Conservation (phyloP, 2,329 filamentous ascomycete genomes). For the Fusarium incarnatum region DNA sequence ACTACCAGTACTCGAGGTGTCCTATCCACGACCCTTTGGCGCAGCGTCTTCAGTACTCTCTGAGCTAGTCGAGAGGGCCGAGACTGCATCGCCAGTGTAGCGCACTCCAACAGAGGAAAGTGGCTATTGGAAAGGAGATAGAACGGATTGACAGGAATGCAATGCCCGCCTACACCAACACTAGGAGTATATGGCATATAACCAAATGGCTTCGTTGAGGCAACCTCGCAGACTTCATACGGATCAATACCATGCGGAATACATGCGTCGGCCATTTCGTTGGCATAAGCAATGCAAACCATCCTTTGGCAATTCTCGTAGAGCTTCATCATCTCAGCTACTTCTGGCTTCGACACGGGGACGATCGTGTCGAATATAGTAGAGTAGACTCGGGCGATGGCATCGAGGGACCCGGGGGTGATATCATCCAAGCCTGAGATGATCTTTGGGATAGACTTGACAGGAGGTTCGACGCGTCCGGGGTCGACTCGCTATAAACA, state of each 20-base stretch:
- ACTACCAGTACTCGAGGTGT: slow-evolving; percentile 54
- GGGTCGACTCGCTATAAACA: slow-evolving; percentile 59
- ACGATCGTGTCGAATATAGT: slow-evolving; percentile 59
- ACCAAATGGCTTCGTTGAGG: slow-evolving; percentile 63
- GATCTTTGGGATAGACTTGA: slow-evolving; percentile 62
- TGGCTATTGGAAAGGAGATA: slow-evolving; percentile 61
- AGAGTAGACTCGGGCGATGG: slow-evolving; percentile 58
- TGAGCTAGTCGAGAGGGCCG: slow-evolving; percentile 55
- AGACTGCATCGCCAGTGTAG: slow-evolving; percentile 55
- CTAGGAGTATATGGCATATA: slow-evolving; percentile 60
- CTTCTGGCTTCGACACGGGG: slow-evolving; percentile 61
- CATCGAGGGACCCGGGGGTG: slow-evolving; percentile 55
- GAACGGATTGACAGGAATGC: slow-evolving; percentile 66
- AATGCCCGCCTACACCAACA: slow-evolving; percentile 65
- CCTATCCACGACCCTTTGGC: slow-evolving; percentile 9
- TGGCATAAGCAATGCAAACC: slow-evolving; percentile 65
- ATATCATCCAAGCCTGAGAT: slow-evolving; percentile 63
- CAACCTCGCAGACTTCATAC: slow-evolving; percentile 61
- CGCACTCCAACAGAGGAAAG: slow-evolving; percentile 59
- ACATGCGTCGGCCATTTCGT: slow-evolving; percentile 67
- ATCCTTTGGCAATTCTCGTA: slow-evolving; percentile 69
- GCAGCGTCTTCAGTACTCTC: slow-evolving; percentile 46
- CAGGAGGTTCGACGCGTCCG: slow-evolving; percentile 56
- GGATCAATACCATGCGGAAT: slow-evolving; percentile 57
- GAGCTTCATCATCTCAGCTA: slow-evolving; percentile 67